These are phyloP conservation scores for Mariannaea sp. DNA, from an alignment of 2,329 filamentous ascomycete genomes.

Conservation along the genomic window DNA sequence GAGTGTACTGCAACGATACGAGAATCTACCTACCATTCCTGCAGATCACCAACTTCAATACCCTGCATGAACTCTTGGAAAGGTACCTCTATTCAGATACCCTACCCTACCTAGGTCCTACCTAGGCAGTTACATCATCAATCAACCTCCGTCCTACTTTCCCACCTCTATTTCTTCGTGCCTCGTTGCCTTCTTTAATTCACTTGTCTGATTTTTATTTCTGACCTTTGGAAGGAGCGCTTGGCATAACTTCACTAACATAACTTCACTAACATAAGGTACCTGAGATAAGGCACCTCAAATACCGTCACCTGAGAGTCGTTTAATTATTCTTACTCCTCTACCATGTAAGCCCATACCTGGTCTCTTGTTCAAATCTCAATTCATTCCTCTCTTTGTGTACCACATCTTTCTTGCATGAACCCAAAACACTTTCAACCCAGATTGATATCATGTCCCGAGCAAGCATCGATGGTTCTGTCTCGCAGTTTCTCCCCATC, in stretches of 20 bases:
- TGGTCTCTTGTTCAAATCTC: background rate
- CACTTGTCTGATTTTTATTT: slow-evolving; percentile 1
- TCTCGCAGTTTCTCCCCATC: slow-evolving; percentile 26
- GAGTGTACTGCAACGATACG: slow-evolving; percentile 5
- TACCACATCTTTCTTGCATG: background rate
- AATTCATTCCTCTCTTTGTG: background rate
- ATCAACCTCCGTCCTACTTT: background rate
- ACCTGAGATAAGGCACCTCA: no score
- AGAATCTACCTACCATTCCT: background rate
- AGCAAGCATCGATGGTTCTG: slow-evolving; percentile 40
- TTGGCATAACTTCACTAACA: background rate
- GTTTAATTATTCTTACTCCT: slow-evolving; percentile 1
- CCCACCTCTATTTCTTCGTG: slow-evolving; percentile 1
- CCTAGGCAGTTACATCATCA: background rate
- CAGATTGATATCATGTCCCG: slow-evolving; percentile 41
- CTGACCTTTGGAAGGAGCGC: slow-evolving; percentile 18
- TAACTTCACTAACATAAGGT: background rate
- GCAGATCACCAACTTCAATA: background rate
- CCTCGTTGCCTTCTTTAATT: no score
- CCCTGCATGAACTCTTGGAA: slow-evolving; percentile 7
- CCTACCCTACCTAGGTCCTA: no score
- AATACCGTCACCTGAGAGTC: slow-evolving; percentile 3
- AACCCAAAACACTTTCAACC: background rate
- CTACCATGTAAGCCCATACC: slow-evolving; percentile 31
- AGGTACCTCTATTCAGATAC: no score